Conservation (phyloP, 768 basidiomycete genomes). For the Amanita rubescens region DNA sequence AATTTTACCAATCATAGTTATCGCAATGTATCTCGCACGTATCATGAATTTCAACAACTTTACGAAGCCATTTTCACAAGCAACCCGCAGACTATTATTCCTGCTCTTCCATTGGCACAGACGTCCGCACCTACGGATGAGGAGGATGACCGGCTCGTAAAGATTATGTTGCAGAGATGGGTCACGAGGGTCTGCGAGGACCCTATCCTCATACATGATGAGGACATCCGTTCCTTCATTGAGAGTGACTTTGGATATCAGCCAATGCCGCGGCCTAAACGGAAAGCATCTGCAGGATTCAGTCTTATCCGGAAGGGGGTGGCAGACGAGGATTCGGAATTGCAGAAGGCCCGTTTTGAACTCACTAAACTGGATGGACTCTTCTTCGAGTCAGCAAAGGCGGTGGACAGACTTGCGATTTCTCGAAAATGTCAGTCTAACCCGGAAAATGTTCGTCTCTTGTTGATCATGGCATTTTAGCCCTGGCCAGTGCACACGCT, state of each 20-base stretch:
- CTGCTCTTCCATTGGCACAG: slow-evolving; percentile 92
- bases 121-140: slow-evolving; percentile 97
- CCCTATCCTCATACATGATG: slow-evolving; percentile 79
- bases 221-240: slow-evolving; percentile 90
- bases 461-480: slow-evolving; percentile 29
- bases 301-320: slow-evolving; percentile 71
- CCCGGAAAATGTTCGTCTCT: not conserved
- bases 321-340: slow-evolving; percentile 91
- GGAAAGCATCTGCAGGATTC: slow-evolving; percentile 69
- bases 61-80: slow-evolving; percentile 84
- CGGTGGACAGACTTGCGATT: slow-evolving; percentile 79
- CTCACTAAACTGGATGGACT: slow-evolving; percentile 87
- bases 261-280: slow-evolving; percentile 67
- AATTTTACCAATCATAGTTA: slow-evolving; percentile 88
- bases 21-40: slow-evolving; percentile 91
- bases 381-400: slow-evolving; percentile 89
- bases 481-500: slow-evolving; percentile 66
- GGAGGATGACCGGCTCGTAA: slow-evolving; percentile 94
- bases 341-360: slow-evolving; percentile 85
- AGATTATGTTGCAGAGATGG: slow-evolving; percentile 94
- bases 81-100: slow-evolving; percentile 94
- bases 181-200: slow-evolving; percentile 90
- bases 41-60: slow-evolving; percentile 90
- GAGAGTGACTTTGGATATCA: slow-evolving; percentile 98
- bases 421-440: slow-evolving; percentile 60